Conservation (phyloP, 2,329 filamentous ascomycete species). For the Bipolaris gigantea region DNA sequence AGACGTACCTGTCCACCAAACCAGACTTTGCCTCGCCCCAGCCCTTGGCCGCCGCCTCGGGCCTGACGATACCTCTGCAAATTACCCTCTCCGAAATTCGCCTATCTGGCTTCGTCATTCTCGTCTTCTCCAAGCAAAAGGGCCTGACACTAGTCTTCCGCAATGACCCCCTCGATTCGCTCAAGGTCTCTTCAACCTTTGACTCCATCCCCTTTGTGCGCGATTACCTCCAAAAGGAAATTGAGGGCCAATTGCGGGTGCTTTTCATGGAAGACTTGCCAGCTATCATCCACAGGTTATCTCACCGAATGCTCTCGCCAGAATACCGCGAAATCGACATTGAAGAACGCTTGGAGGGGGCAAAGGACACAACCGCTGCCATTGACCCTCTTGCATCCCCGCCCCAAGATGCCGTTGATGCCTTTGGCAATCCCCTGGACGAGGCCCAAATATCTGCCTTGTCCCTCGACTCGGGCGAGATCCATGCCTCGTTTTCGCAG, state of each 20-base stretch:
- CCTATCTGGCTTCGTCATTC: constrained; percentile 92
- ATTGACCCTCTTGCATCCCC: constrained; percentile 82
- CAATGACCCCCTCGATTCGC: constrained; percentile 95
- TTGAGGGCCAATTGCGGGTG: constrained; percentile 87
- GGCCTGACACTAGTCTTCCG: constrained; percentile 95
- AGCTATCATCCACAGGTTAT: constrained; percentile 92
- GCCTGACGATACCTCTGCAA: constrained; percentile 94
- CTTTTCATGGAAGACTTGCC: constrained; percentile 98
- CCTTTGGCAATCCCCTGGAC: constrained; percentile 75
- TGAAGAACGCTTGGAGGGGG: constrained; percentile 53
- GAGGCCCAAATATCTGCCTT: constrained; percentile 74
- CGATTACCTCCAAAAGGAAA: constrained; percentile 94
- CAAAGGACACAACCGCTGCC: constrained; percentile 59
- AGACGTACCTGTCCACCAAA: constrained; percentile 91
- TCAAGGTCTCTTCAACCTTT: constrained; percentile 98
- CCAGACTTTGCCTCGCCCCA: constrained; percentile 90
- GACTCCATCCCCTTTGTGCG: constrained; percentile 98
- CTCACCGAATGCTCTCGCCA: constrained; percentile 84
- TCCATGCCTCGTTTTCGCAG: constrained; percentile 89
- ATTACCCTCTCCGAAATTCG: constrained; percentile 96
- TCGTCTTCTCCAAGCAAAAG: constrained; percentile 97
- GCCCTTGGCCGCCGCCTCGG: constrained; percentile 85
- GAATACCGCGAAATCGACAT: constrained; percentile 74
- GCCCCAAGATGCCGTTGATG: constrained; percentile 79
- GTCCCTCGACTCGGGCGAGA: constrained; percentile 77